Base-by-base conservation (phyloP, 495 filamentous ascomycete genomes). In the Penicillium simplicissimum region DNA sequence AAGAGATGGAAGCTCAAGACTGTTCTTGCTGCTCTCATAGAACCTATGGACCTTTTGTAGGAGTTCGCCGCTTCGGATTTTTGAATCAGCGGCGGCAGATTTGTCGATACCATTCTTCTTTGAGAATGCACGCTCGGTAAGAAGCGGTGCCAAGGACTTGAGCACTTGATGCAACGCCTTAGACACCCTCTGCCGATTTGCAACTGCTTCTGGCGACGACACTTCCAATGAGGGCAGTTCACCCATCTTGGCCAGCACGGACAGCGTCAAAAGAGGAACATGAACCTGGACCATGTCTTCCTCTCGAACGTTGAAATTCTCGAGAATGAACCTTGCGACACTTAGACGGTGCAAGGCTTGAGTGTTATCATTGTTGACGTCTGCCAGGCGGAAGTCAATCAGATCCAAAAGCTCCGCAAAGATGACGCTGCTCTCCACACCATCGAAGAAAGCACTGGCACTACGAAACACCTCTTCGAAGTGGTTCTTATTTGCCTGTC, bases 401-500 rank as follows among this genome's bases (percentile, higher is more conserved):
- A 81, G 54, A 28, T 81, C 75, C 52, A 94, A 75, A 21, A 97
- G 82, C 69, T 96, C 89, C 25, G 88, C 87, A 82, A 96, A 99
- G 23, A 99, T 97, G 42, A 97, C 79, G 4, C 88, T 87, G 63
- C 93, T 93, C 74, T 99, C 96, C 34, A 99, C 92, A 6, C 92
- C 94, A 73, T 99, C 94, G 64, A 99, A 98, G 74, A 99, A 98
- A 40, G 92, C 88, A 66, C 88, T 96, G 8, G 94, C 96, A 66
- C 95, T 98, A 55, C 90, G 84, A 38, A 97, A 81, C 1, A 97
- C 91, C 73, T 99, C 95, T n/a, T 83, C 78, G 61, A 93, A 91
- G 36, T 92, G 83, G 13, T 84, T 76, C 66, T 88, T 88, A 15
- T 57, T 76, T 58, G 47, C 88, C 78, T 57, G 76, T 71, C 43